A percentile compares a stretch with the other conserved stretches of the same genome.
These are phyloP conservation scores for Elaphomyces granulatus DNA, from an alignment of 495 filamentous ascomycete genomes.

Conservation along the genomic window DNA sequence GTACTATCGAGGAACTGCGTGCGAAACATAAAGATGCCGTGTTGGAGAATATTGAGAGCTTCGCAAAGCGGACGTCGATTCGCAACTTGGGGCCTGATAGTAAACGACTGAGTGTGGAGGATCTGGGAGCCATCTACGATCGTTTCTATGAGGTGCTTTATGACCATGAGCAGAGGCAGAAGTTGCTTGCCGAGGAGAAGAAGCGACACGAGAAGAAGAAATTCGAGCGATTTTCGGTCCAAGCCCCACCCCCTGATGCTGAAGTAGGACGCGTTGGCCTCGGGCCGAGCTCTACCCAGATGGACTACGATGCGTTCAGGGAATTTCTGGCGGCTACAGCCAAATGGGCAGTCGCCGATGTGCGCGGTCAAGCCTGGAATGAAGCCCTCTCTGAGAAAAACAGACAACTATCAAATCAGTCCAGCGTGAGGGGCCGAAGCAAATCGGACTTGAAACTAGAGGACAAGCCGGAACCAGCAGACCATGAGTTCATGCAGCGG, in stretches of 20 bases:
- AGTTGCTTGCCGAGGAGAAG: conserved; percentile 57
- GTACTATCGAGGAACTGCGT: conserved; percentile 76
- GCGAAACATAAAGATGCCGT: conserved; percentile 86
- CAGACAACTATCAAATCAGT: conserved; percentile 15
- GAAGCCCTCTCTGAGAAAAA: conserved; percentile 38
- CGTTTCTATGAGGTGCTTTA: conserved; percentile 84
- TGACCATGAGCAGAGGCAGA: conserved; percentile 71
- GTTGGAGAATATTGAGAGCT: conserved; percentile 86
- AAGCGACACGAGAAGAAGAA: conserved; percentile 44
- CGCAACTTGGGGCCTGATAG: conserved; percentile 91
- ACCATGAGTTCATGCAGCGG: conserved; percentile 89
- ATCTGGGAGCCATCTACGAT: conserved; percentile 81
- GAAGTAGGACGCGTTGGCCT: conserved; percentile 69
- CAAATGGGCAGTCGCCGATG: conserved; percentile 82
- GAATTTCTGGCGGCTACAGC: conserved; percentile 82
- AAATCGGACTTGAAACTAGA: conserved; percentile 57
- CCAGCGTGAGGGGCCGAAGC: conserved; percentile 30
- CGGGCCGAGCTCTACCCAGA: conserved; percentile 72
- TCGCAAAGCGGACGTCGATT: conserved; percentile 92
- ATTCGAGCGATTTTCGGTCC: conserved; percentile 32
- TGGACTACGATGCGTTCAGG: conserved; percentile 93
- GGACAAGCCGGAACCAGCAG: conserved; percentile 64
- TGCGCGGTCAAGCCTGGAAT: conserved; percentile 43
- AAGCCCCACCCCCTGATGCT: conserved; percentile 24
- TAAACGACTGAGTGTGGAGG: conserved; percentile 71